These are phyloP conservation scores for Thalassiosira profunda DNA, from an alignment of 108 stramenopile genomes.

Conservation along the genomic window DNA sequence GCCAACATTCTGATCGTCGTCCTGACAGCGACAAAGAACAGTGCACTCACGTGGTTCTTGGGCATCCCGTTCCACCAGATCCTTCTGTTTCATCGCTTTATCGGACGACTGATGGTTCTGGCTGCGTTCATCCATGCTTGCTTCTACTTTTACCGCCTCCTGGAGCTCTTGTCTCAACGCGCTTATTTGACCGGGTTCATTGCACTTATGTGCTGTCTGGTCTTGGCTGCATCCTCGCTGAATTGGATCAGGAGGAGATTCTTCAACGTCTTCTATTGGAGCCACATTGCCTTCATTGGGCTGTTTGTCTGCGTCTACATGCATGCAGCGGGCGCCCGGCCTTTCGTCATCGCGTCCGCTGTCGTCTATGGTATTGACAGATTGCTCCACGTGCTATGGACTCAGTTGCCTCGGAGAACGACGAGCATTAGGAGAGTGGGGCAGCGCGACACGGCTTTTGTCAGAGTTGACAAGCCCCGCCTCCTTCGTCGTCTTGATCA, in stretches of 20 bases:
- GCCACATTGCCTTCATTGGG: slow-evolving; percentile 22
- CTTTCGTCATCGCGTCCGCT: slow-evolving; percentile 15
- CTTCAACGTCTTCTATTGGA: slow-evolving; percentile 40
- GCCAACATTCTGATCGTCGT: slow-evolving; percentile 30
- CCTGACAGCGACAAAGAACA: slow-evolving; percentile 20
- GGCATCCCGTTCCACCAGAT: slow-evolving; percentile 29
- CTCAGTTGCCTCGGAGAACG: slow-evolving; percentile 17
- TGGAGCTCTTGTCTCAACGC: slow-evolving; percentile 12
- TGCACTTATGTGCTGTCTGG: slow-evolving; percentile 9
- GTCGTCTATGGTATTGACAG: slow-evolving; percentile 21
- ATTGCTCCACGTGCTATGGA: slow-evolving; percentile 13
- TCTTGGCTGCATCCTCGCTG: slow-evolving; percentile 19
- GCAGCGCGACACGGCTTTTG: slow-evolving; percentile 19
- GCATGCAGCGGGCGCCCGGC: slow-evolving; percentile 24
- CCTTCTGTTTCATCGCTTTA: slow-evolving; percentile 31
- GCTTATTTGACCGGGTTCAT: slow-evolving; percentile 16
- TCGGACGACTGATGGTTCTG: slow-evolving; percentile 20
- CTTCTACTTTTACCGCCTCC: slow-evolving; percentile 15
- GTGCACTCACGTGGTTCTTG: slow-evolving; percentile 26
- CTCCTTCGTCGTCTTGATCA: slow-evolving; percentile 7
- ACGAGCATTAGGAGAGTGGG: slow-evolving; percentile 9
- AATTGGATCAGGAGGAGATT: slow-evolving; percentile 23
- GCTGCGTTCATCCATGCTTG: slow-evolving; percentile 24
- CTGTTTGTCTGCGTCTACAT: slow-evolving; percentile 18
- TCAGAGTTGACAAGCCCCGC: slow-evolving; percentile 22